Evolutionary conservation across 495 filamentous ascomycete species (phyloP).

Genomic region (Penicillium bovifimosum): DNA sequence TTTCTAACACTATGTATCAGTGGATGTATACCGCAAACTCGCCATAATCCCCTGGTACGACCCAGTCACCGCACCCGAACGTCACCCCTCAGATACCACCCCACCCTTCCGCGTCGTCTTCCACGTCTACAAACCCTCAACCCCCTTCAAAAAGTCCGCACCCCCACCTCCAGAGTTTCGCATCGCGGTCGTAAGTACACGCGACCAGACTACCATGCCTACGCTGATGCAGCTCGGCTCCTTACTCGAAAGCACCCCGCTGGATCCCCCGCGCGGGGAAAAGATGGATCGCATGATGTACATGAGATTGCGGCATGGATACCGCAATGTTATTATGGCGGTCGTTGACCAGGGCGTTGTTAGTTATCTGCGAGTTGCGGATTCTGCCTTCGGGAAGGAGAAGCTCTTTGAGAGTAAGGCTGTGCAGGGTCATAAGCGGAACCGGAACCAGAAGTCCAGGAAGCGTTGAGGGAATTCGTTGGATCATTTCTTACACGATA

Average conservation of each 20-base stretch:
- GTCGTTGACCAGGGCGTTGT: constrained; percentile 86
- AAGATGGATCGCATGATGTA: constrained; percentile 52
- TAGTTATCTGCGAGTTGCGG: constrained; percentile 75
- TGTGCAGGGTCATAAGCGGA: constrained; percentile 31
- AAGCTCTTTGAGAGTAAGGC: constrained; percentile 50
- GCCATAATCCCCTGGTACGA: constrained; percentile 70
- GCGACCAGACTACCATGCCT: constrained; percentile 60
- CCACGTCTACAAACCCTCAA: constrained; percentile 73
- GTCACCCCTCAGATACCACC: constrained; percentile 16
- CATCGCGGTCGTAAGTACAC: constrained; percentile 72
- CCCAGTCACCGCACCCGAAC: constrained; percentile 31
- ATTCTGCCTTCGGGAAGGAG: constrained; percentile 76
- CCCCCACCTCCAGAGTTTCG: constrained; percentile 76
- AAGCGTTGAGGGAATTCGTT: constrained; percentile 20
- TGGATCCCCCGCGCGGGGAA: constrained; percentile 51
- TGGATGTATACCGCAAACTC: constrained; percentile 69
- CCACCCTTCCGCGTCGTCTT: constrained; percentile 65
- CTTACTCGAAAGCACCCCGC: constrained; percentile 63
- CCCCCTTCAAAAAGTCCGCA: constrained; percentile 65
- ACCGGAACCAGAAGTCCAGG: constrained; percentile 27
- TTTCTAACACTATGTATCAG: constrained; percentile 17
- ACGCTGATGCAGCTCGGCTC: constrained; percentile 62
- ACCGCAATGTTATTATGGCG: constrained; percentile 76
- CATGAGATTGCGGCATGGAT: constrained; percentile 73
- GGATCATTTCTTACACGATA: neutral